Evolutionary conservation across 1,284 basidiomycete species (phyloP), one percentile per base, ranked within the genome.

Genomic region (Tylopilus sp.): DNA sequence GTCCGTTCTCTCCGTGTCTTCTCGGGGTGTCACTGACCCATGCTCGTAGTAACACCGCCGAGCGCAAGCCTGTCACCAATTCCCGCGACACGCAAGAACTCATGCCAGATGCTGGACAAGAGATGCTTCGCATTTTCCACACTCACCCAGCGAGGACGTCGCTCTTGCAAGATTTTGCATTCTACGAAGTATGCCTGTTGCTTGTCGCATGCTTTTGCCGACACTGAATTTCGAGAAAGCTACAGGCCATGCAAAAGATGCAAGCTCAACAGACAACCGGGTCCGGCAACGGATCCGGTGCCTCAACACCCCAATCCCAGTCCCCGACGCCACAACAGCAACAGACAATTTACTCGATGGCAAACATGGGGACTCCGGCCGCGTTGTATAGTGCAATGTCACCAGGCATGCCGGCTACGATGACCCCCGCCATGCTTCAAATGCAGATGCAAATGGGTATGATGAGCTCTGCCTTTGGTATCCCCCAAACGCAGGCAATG

Each of bases 61-160:
- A 97, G 68, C 84, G 91, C 61, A 97, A 97, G 71, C 94, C 94
- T 1, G 94, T 97, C 49, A 97, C 93, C 2, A 95, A 95, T 61
- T 95, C 91, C 18, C 79, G 91, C 56, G 91, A 93, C 61, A 93
- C 91, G 4, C 89, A 97, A 67, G 94, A 97, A 64, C 76, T 97
- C 19, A 82, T 93, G 39, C 90, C 92, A 38, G 94, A 97, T 58
- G 92, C 92, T 30, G 95, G 94, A 2, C 86, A 91, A 66, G 94
- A 97, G 66, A 95, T 97, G 80, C 77, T 97, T 30, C 82, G 89
- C 51, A 97, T 97, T 61, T 95, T 97, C 77, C 82, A 91, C 57
- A 86, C 87, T 4, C 92, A 94, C 67, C 91, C 91, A 16, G 86
- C 91, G 7, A 81, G 92, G 62, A 97, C 94, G 2, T 93, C 90